These are phyloP conservation scores for Lactifluus rugatus DNA, from an alignment of 768 basidiomycete species.

Conservation along the genomic window DNA sequence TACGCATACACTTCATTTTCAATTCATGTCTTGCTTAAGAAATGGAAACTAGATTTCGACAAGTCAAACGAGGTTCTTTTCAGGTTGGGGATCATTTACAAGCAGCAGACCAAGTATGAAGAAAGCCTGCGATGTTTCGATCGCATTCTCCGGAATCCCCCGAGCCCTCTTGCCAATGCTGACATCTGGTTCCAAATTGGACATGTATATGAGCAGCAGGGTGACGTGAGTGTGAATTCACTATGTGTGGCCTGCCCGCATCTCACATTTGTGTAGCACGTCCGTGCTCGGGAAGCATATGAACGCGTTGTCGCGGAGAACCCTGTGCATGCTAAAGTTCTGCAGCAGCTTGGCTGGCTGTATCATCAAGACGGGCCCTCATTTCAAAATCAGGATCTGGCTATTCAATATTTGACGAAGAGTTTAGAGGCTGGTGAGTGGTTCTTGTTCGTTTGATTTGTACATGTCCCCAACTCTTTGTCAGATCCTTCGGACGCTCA, in stretches of 20 bases:
- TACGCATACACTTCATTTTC: not conserved
- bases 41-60: constrained; percentile 69
- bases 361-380: constrained; percentile 92
- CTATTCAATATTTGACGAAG: constrained; percentile 89
- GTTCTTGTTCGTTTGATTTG: not conserved
- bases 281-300: constrained; percentile 87
- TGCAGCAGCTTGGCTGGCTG: constrained; percentile 96
- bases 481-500: constrained; percentile 91
- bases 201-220: constrained; percentile 95
- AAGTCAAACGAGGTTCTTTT: constrained; percentile 99
- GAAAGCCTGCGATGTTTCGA: constrained; percentile 90
- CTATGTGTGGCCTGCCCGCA: not conserved
- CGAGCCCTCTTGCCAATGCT: constrained; percentile 88
- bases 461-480: not conserved
- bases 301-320: constrained; percentile 92
- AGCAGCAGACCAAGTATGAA: constrained; percentile 91
- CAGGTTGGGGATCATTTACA: constrained; percentile 97
- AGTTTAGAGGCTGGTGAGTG: constrained; percentile 84
- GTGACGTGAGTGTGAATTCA: constrained; percentile 55
- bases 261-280: constrained; percentile 45
- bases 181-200: constrained; percentile 99
- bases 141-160: constrained; percentile 91
- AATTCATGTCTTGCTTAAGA: not conserved
- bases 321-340: constrained; percentile 90
- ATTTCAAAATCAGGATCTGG: constrained; percentile 93